Evolutionary conservation across 1,139 yeast genomes (phyloP), one percentile per base, ranked within the genome.

Genomic region (Pichia sp.): DNA sequence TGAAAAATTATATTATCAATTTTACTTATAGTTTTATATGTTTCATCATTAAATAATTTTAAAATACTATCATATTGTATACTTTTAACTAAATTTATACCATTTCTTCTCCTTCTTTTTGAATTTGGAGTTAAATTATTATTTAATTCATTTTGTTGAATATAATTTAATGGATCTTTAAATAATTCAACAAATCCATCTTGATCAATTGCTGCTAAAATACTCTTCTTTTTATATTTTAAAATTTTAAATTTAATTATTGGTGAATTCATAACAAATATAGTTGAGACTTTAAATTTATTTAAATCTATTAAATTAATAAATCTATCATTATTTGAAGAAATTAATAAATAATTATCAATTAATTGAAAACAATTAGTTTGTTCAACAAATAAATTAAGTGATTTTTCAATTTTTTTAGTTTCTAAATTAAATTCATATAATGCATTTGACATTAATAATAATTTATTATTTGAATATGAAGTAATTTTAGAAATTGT

Each of bases 291-390:
- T 9, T 75, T 61, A 41, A 68, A 68, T 47, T 69, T 69, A 9
- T 68, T 57, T 8, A 80, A 55, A 25, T 83, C 80, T 60, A 83
- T 81, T 49, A 86, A 69, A 63, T 86, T 88, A 57, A 88, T 73
- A 62, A 86, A 87, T 58, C 96, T 75, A 64, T 89, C 97, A 53
- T 80, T 81, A 36, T 69, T 70, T 1, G 96, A 94, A 50, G 84
- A 79, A 1, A 92, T 80, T 47, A 86, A 62, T 56, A 86, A 76
- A 26, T 40, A 42, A 45, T 74, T 79, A 6, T 68, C 38, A 35
- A 39, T 11, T 4, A 52, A 2, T 41, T 53, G 46, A 11, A 39
- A 50, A 37, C 51, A 45, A 27, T 50, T 48, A 18, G 52, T 59
- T 43, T 70, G 65, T 11, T 76, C 63, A 7, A 75, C 66, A 37